Conservation (phyloP, 2,329 filamentous ascomycete species). For the Sporothrix pallida region DNA sequence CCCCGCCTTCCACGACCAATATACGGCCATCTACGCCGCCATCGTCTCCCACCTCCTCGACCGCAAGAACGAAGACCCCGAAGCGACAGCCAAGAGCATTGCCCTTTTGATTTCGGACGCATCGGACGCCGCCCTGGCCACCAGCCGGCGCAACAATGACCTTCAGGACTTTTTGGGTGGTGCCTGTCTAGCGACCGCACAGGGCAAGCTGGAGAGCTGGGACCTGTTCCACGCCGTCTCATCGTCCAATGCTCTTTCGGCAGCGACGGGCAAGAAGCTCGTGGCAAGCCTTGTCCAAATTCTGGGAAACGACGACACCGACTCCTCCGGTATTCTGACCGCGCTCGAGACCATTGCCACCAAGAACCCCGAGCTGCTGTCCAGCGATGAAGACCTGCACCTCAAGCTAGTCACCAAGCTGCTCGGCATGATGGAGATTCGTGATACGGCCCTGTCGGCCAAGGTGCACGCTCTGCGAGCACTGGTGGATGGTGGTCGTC, state of each 20-base stretch:
- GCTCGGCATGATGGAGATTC: constrained; percentile 59
- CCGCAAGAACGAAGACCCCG: constrained; percentile 37
- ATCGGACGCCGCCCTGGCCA: constrained; percentile 43
- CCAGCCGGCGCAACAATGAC: constrained; percentile 48
- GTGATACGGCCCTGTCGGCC: constrained; percentile 48
- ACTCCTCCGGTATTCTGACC: constrained; percentile 47
- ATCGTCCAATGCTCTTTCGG: constrained; percentile 50
- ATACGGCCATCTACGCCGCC: constrained; percentile 40
- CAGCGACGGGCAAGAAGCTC: constrained; percentile 44
- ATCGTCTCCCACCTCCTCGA: constrained; percentile 52
- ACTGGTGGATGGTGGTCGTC: constrained; percentile 52
- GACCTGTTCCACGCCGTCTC: constrained; percentile 57
- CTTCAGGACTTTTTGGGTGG: constrained; percentile 57
- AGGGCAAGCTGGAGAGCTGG: constrained; percentile 47
- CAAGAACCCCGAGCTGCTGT: constrained; percentile 53
- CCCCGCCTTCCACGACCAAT: constrained; percentile 47
- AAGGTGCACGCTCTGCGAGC: constrained; percentile 52
- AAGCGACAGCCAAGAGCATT: constrained; percentile 47
- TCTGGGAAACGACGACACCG: constrained; percentile 35
- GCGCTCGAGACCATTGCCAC: constrained; percentile 57
- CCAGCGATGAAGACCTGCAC: constrained; percentile 53
- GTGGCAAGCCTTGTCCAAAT: constrained; percentile 42
- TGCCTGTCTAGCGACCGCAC: constrained; percentile 49
- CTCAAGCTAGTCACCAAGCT: constrained; percentile 59
- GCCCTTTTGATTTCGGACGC: constrained; percentile 55